Base-by-base conservation (phyloP, 1,139 yeast genomes). In the Meyerozyma sp. region DNA sequence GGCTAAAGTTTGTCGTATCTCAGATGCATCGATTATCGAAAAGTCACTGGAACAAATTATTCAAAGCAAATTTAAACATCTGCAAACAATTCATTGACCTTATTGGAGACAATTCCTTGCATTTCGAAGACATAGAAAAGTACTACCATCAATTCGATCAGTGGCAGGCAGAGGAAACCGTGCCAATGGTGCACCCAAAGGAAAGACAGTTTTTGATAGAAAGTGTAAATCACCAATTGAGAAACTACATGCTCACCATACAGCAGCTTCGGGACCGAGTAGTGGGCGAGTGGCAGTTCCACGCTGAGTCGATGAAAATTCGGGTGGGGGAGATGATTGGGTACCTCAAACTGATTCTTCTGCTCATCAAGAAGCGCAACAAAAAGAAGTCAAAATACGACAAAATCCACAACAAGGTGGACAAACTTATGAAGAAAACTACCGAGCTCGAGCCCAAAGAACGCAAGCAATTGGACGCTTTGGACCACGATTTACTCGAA, bases 281-380 rank as follows among this genome's bases (percentile, higher is more conserved):
- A 1, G 50, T 66, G 23, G 61, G 56, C 30, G 66, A 61, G 8
- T 64, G 73, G 59, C 68, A 66, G 23, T 41, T 46, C 1, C 63
- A 63, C 44, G 55, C 60, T 28, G 65, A 63, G 25, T 57, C 64
- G 6, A 57, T 73, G 38, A 58, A 59, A 25, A 46, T 57, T 1
- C 60, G 70, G 48, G 60, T 74, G 26, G 56, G 63, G 36, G 73
- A 67, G 39, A 72, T 77, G 77, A 59, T 58, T 32, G 57, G 55
- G 3, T 62, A 68, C 41, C 54, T 78, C 43, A 65, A 67, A 25
- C 63, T 62, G 7, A 55, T 68, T 2, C 54, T 70, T 46, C 73
- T 70, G 49, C 53, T 77, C 34, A 62, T 78, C 29, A 68, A 68
- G 27, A 73, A 74, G 50, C 59, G 83, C 43, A 63, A 66, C 44